Evolutionary conservation across 2,329 filamentous ascomycete genomes (phyloP).

Genomic region (Seiridium unicorne): DNA sequence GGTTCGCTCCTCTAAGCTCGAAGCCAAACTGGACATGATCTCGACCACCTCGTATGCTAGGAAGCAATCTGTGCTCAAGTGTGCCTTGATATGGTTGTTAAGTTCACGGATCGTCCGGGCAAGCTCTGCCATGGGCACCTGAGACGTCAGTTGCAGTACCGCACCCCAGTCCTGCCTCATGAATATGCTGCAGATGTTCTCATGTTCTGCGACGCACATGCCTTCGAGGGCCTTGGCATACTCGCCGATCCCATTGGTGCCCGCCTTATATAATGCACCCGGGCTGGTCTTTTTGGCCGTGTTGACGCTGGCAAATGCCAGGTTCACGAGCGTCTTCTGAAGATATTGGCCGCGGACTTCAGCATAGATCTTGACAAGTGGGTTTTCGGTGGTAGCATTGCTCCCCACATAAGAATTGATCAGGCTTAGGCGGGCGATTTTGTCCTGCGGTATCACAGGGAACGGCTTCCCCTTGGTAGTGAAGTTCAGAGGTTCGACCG

Average conservation of each 20-base stretch:
- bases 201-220: conserved; percentile 84
- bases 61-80: conserved; percentile 88
- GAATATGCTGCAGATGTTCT: conserved; percentile 87
- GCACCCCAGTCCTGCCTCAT: conserved; percentile 79
- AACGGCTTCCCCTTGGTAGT: conserved; percentile 88
- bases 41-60: conserved; percentile 94
- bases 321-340: conserved; percentile 76
- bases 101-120: conserved; percentile 83
- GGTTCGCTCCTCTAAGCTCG: conserved; percentile 76
- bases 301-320: conserved; percentile 83
- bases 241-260: conserved; percentile 86
- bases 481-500: conserved; percentile 86
- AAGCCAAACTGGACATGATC: conserved; percentile 77
- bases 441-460: conserved; percentile 75
- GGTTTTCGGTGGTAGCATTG: conserved; percentile 60
- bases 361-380: conserved; percentile 79
- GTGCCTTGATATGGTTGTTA: conserved; percentile 83
- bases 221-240: conserved; percentile 87
- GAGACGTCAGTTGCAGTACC: conserved; percentile 77
- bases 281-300: conserved; percentile 77
- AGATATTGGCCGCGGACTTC: conserved; percentile 86
- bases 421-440: conserved; percentile 71
- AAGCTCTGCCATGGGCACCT: conserved; percentile 76
- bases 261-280: conserved; percentile 81
- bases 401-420: conserved; percentile 74